Conservation (phyloP, 192 early-diverging fungal genomes). For the Geranomyces variabilis region DNA sequence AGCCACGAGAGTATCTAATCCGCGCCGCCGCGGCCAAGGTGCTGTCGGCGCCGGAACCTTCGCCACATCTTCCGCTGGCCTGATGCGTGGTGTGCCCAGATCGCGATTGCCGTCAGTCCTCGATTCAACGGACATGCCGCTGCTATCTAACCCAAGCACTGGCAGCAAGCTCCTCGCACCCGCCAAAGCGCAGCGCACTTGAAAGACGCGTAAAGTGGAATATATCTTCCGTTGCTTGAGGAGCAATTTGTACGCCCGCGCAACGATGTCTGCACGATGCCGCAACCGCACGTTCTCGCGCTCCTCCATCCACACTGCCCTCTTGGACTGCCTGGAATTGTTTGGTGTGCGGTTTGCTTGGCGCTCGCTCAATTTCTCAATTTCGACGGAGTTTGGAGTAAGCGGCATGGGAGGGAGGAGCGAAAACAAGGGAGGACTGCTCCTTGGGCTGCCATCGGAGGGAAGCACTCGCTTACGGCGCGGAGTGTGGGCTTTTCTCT, state of each 20-base stretch:
- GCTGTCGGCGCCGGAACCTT: too few species aligned
- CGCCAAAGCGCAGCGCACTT: conserved; percentile 21
- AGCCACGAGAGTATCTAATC: too few species aligned
- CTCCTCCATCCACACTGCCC: not conserved
- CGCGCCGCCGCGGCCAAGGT: too few species aligned
- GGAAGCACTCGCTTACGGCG: not conserved
- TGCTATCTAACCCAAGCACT: too few species aligned
- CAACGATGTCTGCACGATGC: not conserved
- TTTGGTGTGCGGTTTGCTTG: not conserved
- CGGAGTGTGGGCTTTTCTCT: not conserved
- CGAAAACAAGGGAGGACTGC: not conserved
- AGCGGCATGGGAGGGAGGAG: not conserved
- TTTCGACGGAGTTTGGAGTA: not conserved
- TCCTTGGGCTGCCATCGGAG: not conserved
- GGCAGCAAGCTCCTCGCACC: not conserved
- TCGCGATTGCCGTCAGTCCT: too few species aligned
- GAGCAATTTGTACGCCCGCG: conserved; percentile 10
- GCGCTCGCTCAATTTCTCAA: conserved; percentile 3
- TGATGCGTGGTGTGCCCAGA: too few species aligned
- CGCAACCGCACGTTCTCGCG: not conserved
- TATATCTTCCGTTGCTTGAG: conserved; percentile 30
- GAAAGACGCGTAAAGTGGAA: conserved; percentile 13
- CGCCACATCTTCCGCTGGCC: too few species aligned
- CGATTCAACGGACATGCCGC: too few species aligned
- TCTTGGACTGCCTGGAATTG: not conserved